phyloP scores from a whole-genome alignment of 139 green algal genomes.

The Cymbomonas tetramitiformis region DNA sequence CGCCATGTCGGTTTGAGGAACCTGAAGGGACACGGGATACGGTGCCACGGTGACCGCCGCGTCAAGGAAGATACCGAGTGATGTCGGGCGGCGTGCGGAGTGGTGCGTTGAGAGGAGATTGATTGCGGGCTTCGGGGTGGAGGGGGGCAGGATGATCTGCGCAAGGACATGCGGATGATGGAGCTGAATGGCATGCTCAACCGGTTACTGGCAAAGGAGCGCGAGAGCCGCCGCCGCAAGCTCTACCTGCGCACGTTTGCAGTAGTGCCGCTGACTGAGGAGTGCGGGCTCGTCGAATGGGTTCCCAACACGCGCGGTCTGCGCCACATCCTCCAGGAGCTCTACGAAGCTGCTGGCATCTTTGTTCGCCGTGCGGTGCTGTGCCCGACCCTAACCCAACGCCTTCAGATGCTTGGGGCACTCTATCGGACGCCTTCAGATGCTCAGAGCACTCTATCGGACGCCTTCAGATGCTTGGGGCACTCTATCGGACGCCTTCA shows the following conservation, averaged over 20 bases:
- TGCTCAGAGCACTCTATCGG: too few relatives aligned
- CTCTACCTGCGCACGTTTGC: constrained; percentile 69
- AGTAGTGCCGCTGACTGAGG: constrained; percentile 79
- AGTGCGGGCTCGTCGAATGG: constrained; percentile 80
- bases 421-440: too few relatives aligned
- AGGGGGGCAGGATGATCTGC: constrained; percentile 91
- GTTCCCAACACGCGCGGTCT: constrained; percentile 49
- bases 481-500: too few relatives aligned
- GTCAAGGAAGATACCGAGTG: too few relatives aligned
- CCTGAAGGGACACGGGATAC: too few relatives aligned
- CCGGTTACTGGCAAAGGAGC: constrained; percentile 34
- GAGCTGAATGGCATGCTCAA: constrained; percentile 69
- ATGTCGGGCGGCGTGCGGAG: too few relatives aligned
- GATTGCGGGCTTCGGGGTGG: too few relatives aligned
- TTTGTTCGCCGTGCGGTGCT: neutral
- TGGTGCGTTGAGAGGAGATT: too few relatives aligned
- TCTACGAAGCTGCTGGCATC: constrained; percentile 3
- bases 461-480: too few relatives aligned
- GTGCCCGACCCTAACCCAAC: neutral
- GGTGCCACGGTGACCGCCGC: too few relatives aligned
- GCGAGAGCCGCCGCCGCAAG: constrained; percentile 40
- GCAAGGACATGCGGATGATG: constrained; percentile 94
- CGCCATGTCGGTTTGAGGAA: too few relatives aligned
- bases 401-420: too few relatives aligned
- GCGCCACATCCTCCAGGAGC: constrained; percentile 41